Base-by-base conservation (phyloP, 805 yeast species). In the Metschnikowia colocasiae region DNA sequence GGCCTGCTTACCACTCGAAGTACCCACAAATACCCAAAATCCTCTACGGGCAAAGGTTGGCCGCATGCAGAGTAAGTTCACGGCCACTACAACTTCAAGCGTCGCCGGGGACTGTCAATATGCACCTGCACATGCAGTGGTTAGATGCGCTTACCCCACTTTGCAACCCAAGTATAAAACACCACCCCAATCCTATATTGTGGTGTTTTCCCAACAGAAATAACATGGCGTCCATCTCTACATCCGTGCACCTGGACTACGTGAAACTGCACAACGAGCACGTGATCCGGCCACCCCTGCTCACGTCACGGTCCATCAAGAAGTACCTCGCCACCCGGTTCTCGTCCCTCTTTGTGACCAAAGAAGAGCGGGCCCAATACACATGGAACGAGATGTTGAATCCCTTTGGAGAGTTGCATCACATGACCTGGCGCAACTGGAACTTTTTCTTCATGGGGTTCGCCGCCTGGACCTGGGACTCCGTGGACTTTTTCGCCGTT, bases 381-480 rank as follows among this genome's bases (percentile, higher is more conserved):
- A 51, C 74, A 43, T 67, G 71, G 61, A 55, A 56, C 47, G 73
- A 71, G 46, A 57, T 75, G 23, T 50, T 82, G 31, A 86, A 87
- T 61, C 95, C 95, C 2, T 61, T 87, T 25, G 42, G 40, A 1
- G 51, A 44, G 23, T 48, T 55, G 45, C 43, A 27, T 12, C 47
- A 48, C 45, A 51, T 55, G 57, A 34, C 54, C 6, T 46, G 33
- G 43, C 40, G 38, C 15, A 43, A 82, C 57, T 82, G 87, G 86
- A 64, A 73, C 38, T 78, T 73, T 63, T 79, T 80, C 56, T 32
- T 64, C 16, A 63, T 78, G 37, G 86, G 83, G 0, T 79, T 79
- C 53, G 56, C 65, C 45, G 80, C 79, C 18, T 82, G 87, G 87
- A 71, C 83, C 2, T 78, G 81, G 78, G 87, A 81, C 64, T 81